Percentiles rank a stretch among this genome's conserved stretches.
phyloP scores from a whole-genome alignment of 2,329 filamentous ascomycete genomes.

The Claviceps lovelessii region DNA sequence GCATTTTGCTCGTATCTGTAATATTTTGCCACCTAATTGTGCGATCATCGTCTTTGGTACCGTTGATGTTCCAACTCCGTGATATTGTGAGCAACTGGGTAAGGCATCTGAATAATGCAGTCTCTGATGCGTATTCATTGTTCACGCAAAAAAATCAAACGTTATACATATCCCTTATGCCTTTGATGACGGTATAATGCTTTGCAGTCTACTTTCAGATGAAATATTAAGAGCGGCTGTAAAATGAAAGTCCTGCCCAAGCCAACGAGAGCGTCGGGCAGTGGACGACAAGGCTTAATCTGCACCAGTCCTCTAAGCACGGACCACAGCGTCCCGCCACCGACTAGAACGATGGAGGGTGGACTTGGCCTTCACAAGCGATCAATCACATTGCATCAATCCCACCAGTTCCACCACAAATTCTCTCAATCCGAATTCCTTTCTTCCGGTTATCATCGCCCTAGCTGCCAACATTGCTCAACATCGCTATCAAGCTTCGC shows the following conservation, averaged over 20 bases:
- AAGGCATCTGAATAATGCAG: background rate
- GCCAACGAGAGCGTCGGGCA: background rate
- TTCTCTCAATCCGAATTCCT: constrained; percentile 1
- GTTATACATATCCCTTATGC: background rate
- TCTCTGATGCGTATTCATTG: background rate
- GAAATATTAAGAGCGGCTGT: too few relatives aligned
- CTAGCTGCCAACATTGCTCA: background rate
- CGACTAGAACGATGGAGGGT: background rate
- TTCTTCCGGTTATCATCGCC: background rate
- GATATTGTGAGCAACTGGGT: background rate
- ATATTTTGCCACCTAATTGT: background rate
- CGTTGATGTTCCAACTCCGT: background rate
- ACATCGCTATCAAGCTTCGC: background rate
- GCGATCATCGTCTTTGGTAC: background rate
- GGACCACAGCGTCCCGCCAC: background rate
- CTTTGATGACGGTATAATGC: background rate
- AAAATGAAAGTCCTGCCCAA: background rate
- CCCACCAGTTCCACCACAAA: constrained; percentile 7
- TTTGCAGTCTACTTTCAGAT: too few relatives aligned
- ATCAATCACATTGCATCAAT: background rate
- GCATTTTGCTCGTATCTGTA: background rate
- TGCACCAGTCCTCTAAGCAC: background rate
- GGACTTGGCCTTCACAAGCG: background rate
- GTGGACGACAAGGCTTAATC: background rate
- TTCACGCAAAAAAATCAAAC: background rate